These are phyloP conservation scores for Eragrostis curvula DNA, from an alignment of 176 grass and related monocot species.

Conservation along the genomic window DNA sequence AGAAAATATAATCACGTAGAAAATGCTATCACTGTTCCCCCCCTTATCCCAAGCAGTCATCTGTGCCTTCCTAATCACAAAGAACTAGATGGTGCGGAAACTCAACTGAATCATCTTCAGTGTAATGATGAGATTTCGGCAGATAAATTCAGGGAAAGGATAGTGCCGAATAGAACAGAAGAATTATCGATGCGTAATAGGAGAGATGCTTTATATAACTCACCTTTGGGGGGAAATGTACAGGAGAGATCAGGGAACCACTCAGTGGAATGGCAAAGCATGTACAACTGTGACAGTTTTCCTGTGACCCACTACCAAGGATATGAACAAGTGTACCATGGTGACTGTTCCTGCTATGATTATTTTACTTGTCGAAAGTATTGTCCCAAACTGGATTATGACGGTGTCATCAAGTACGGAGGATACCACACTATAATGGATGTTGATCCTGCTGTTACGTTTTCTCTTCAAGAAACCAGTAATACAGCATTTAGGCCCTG, in stretches of 20 bases:
- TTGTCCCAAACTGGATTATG: neutral
- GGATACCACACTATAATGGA: neutral
- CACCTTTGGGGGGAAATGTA: neutral
- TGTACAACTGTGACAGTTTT: neutral
- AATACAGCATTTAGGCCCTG: neutral
- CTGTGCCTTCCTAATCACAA: neutral
- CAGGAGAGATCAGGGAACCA: neutral
- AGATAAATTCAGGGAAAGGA: neutral
- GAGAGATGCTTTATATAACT: slow-evolving; percentile 10
- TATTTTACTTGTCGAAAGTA: neutral
- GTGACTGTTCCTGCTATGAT: neutral
- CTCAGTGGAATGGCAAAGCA: neutral
- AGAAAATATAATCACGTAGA: neutral
- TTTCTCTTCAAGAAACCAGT: no score
- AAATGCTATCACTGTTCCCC: neutral
- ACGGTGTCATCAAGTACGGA: neutral
- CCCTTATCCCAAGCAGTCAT: neutral
- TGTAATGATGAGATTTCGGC: neutral
- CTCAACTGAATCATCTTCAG: neutral
- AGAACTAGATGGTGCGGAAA: neutral
- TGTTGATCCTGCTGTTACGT: no score
- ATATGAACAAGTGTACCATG: neutral
- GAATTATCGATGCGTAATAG: neutral
- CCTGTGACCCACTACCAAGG: neutral
- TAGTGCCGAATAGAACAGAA: no score